Evolutionary conservation across 331 rosid species (phyloP), one percentile per base, ranked within the genome.

Genomic region (Spiraea crenata): DNA sequence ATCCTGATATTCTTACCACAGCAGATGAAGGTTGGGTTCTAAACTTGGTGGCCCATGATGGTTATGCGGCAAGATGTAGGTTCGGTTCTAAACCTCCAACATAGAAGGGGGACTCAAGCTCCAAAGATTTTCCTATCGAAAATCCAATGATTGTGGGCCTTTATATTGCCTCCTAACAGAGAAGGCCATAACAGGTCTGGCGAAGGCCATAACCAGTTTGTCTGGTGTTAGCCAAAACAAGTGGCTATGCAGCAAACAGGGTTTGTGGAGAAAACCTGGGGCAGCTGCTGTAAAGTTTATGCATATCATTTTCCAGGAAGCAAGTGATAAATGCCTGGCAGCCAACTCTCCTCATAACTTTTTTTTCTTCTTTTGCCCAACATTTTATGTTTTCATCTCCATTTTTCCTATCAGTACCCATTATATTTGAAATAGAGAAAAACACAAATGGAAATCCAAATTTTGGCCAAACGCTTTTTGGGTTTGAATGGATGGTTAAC

Each of bases 211-310:
- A 25, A 25, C 31, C 31, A 0, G 31, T 25, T 25, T 25, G 31
- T 25, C 31, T 25, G 31, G 31, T 25, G 31, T 25, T 25, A 25
- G 31, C 31, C 31, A 25, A 25, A 56, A 66, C 48, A 75, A 46
- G 69, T 67, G 68, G 79, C 61, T 58, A 61, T 39, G 69, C 62
- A 75, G 57, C 34, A 66, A 74, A 66, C 65, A 42, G 57, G 64
- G 54, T 57, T 57, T 10, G 49, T 45, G 35, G 15, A 70, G 55
- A 44, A 70, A 57, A 45, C 66, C 46, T 9, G 38, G 25, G 66
- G 74, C 74, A 45, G 47, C 65, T 69, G 42, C 65, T 69, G 42
- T 69, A 19, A 51, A 51, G 40, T 67, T 51, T 51, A 48, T 40
- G 49, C 6, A 48, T 13, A 69, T 56, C 74, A 69, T 15, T 69